Evolutionary conservation across 768 basidiomycete genomes (phyloP).

Genomic region (Agrocybe chaxingu): DNA sequence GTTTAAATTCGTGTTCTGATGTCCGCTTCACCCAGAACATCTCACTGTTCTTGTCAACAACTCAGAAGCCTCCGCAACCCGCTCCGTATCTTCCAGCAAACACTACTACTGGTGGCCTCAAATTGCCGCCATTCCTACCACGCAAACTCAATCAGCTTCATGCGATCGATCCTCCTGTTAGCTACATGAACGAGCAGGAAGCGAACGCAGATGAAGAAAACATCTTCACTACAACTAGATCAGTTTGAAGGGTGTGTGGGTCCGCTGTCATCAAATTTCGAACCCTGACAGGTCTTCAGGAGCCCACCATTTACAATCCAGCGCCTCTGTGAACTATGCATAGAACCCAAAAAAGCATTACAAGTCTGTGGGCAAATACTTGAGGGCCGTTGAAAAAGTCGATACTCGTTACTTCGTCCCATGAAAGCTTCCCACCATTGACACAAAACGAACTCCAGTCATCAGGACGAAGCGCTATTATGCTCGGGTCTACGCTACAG

Average conservation of each 20-base stretch:
- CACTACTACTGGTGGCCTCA: conserved; percentile 57
- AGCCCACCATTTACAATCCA: conserved; percentile 88
- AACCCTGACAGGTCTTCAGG: conserved; percentile 16
- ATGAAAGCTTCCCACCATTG: conserved; percentile 63
- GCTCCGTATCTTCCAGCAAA: conserved; percentile 38
- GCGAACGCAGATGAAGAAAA: conserved; percentile 51
- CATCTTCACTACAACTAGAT: conserved; percentile 64
- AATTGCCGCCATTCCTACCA: conserved; percentile 70
- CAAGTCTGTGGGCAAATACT: conserved; percentile 78
- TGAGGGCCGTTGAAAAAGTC: conserved; percentile 81
- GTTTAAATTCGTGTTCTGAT: conserved; percentile 10
- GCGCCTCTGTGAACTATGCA: conserved; percentile 78
- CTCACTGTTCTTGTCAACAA: conserved; percentile 41
- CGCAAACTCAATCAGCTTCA: conserved; percentile 48
- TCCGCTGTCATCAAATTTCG: neutral
- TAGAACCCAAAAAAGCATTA: conserved; percentile 68
- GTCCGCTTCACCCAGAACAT: conserved; percentile 39
- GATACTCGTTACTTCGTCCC: conserved; percentile 79
- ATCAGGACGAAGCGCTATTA: conserved; percentile 36
- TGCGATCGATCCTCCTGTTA: conserved; percentile 52
- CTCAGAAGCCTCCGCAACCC: conserved; percentile 32
- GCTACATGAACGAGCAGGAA: conserved; percentile 58
- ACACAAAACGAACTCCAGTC: conserved; percentile 35
- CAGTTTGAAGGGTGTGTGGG: conserved; percentile 68
- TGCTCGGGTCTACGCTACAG: conserved; percentile 43